These are phyloP conservation scores for Knufia fluminis DNA, from an alignment of 2,329 filamentous ascomycete species.

Conservation along the genomic window DNA sequence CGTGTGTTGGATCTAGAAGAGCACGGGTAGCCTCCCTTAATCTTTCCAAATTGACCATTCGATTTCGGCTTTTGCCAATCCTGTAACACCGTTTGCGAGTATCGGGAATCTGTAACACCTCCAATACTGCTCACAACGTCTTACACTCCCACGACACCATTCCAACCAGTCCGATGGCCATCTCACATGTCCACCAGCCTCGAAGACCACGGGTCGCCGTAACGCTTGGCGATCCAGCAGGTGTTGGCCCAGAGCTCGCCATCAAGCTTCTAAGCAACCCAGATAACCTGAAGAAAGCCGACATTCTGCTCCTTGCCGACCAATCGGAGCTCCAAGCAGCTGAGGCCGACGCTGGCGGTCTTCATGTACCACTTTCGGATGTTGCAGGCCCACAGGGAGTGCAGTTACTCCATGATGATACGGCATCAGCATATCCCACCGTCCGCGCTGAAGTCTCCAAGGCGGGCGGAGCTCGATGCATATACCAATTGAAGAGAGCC, in stretches of 20 bases:
- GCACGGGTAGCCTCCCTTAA: too few species aligned
- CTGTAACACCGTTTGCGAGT: too few species aligned
- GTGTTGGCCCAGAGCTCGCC: conserved; percentile 27
- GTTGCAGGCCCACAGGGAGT: conserved; percentile 21
- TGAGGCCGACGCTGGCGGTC: conserved; percentile 17
- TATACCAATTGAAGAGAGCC: conserved; percentile 26
- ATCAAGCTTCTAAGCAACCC: conserved; percentile 28
- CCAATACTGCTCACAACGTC: background rate
- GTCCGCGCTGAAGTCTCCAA: conserved; percentile 22
- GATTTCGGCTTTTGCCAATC: too few species aligned
- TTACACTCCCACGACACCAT: too few species aligned
- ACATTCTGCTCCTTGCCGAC: conserved; percentile 27
- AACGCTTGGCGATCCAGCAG: conserved; percentile 27
- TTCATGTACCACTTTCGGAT: conserved; percentile 10
- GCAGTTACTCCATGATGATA: conserved; percentile 26
- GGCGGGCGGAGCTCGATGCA: conserved; percentile 22
- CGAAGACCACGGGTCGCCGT: conserved; percentile 25
- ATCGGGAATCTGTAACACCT: too few species aligned
- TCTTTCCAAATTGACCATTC: too few species aligned
- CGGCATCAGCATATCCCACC: conserved; percentile 13
- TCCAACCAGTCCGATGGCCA: background rate
- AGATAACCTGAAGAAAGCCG: conserved; percentile 23
- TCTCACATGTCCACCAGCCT: background rate
- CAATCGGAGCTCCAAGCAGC: conserved; percentile 23
- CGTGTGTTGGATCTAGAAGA: too few species aligned